Evolutionary conservation across 1,284 basidiomycete species (phyloP), one percentile per base, ranked within the genome.

Genomic region (Coniferiporia sulphurascens): DNA sequence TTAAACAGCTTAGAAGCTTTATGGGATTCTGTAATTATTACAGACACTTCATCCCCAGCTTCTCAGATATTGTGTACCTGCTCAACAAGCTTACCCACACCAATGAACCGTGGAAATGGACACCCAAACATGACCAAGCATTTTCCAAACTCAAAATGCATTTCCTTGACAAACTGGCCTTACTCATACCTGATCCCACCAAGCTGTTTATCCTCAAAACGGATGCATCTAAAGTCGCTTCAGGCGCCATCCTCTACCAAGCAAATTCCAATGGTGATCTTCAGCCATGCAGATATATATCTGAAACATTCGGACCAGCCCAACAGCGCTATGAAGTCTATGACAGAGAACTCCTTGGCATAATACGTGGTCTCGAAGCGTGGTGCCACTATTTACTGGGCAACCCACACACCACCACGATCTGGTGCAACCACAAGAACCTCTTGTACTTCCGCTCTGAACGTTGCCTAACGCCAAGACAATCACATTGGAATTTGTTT

Each of bases 401-500:
- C 1, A n/a, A 27, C 8, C 51, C 51, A 2, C 51, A 52, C 17
- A 35, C 27, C 15, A 41, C 32, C 13, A 52, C n/a, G 1, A 35
- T 52, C 32, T 52, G 51, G 51, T 52, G 51, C 10, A 34, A 52
- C 15, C 51, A 52, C 38, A 35, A 38, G 4, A 52, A 52, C 38
- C 38, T 41, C 3, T 41, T 8, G 3, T 41, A 41, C 38, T 41
- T 41, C 38, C 7, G 38, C 9, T 10, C 38, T 4, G 38, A 10
- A 3, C 38, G 38, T 8, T 8, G 7, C 38, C 38, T 41, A 10
- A 3, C 38, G 2, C 38, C 38, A 4, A 4, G 38, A 10, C 77
- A 82, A 64, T 75, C 73, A 0, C 61, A 74, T 1, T 83, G 78
- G 80, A 64, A 65, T 0, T 56, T 71, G 0, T 55, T 68, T 19